Evolutionary conservation across 352 stramenopile species (phyloP).

Genomic region (Phytophthora idaei): DNA sequence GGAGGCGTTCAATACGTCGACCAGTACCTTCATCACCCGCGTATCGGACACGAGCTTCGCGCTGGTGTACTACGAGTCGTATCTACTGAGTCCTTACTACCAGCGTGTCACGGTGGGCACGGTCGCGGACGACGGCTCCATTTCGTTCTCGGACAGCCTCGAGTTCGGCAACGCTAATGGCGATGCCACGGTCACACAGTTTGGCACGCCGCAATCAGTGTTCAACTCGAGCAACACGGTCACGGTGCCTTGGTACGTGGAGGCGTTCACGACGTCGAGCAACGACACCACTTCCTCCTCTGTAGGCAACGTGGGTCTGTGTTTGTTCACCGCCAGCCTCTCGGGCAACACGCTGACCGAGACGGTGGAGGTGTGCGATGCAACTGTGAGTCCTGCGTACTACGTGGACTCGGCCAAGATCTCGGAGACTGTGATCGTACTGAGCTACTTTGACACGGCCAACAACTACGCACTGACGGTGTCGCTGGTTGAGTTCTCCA

Average conservation of each 20-base stretch:
- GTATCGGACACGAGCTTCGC: conserved; percentile 72
- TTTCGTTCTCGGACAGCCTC: conserved; percentile 62
- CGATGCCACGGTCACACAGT: conserved; percentile 41
- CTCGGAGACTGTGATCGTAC: conserved; percentile 58
- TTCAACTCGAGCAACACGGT: conserved; percentile 68
- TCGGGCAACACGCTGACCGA: conserved; percentile 29
- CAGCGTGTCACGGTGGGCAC: conserved; percentile 65
- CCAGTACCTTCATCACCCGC: conserved; percentile 70
- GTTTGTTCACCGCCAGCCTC: conserved; percentile 56
- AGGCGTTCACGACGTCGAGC: conserved; percentile 40
- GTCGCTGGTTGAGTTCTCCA: conserved; percentile 69
- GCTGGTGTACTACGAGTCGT: conserved; percentile 73
- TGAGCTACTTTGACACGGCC: conserved; percentile 72
- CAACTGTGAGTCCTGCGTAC: conserved; percentile 64
- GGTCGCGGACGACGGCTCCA: conserved; percentile 49
- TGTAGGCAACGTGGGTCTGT: conserved; percentile 56
- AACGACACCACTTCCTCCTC: conserved; percentile 54
- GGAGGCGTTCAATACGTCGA: conserved; percentile 61
- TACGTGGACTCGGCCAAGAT: conserved; percentile 75
- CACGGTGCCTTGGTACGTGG: conserved; percentile 73
- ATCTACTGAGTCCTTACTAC: conserved; percentile 53
- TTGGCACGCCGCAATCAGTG: conserved; percentile 67
- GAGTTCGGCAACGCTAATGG: conserved; percentile 62
- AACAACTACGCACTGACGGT: conserved; percentile 84
- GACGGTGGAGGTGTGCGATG: conserved; percentile 53